phyloP scores from a whole-genome alignment of 2,329 filamentous ascomycete species.

The Graphium sp. region DNA sequence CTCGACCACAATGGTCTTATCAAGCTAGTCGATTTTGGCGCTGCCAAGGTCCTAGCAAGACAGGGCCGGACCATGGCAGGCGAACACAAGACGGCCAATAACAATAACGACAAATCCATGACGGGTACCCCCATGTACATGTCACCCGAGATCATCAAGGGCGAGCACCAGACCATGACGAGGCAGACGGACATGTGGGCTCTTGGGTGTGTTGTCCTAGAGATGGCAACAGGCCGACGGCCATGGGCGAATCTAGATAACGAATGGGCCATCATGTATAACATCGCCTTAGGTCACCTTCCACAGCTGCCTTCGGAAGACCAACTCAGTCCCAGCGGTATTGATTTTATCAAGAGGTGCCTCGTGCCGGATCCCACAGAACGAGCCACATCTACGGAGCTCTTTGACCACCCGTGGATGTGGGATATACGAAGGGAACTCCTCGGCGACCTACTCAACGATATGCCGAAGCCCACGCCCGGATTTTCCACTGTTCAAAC shows the following conservation, averaged over 20 bases:
- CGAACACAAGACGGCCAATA: slow-evolving; percentile 40
- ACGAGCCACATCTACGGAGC: slow-evolving; percentile 67
- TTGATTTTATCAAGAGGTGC: slow-evolving; percentile 78
- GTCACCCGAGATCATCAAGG: slow-evolving; percentile 97
- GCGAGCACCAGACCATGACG: slow-evolving; percentile 61
- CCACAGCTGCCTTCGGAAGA: slow-evolving; percentile 69
- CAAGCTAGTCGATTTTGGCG: slow-evolving; percentile 97
- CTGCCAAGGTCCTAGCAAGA: slow-evolving; percentile 88
- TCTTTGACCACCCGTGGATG: slow-evolving; percentile 90
- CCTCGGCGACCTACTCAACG: no score
- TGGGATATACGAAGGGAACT: slow-evolving; percentile 49
- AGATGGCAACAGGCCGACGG: slow-evolving; percentile 89
- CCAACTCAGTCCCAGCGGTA: slow-evolving; percentile 67
- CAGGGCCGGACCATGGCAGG: slow-evolving; percentile 71
- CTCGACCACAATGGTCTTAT: slow-evolving; percentile 96
- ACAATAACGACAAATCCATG: slow-evolving; percentile 71
- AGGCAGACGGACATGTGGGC: slow-evolving; percentile 94
- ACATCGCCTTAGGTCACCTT: slow-evolving; percentile 92
- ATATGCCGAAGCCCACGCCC: no score
- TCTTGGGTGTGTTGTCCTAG: slow-evolving; percentile 85
- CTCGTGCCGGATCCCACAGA: slow-evolving; percentile 71
- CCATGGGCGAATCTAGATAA: slow-evolving; percentile 96
- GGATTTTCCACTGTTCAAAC: no score
- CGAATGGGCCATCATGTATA: slow-evolving; percentile 99
- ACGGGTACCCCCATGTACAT: slow-evolving; percentile 99